These are phyloP conservation scores for Diaporthe sp. DNA, from an alignment of 2,329 filamentous ascomycete genomes.

Conservation along the genomic window DNA sequence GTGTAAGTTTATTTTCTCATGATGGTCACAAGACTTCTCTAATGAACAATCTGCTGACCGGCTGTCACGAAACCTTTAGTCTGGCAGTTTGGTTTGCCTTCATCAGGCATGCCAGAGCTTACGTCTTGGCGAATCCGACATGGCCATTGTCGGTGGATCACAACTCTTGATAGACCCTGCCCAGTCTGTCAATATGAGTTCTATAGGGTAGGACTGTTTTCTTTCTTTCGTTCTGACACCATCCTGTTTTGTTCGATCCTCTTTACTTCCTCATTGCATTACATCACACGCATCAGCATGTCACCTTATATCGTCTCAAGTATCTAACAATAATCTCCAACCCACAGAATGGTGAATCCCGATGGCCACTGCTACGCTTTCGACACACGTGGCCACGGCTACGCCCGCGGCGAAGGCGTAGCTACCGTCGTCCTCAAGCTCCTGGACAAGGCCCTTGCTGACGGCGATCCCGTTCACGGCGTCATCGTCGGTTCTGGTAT, in stretches of 20 bases:
- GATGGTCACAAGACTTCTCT: not conserved
- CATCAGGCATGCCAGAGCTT: slow-evolving; percentile 52
- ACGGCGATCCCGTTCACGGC: slow-evolving; percentile 48
- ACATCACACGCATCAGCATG: not conserved
- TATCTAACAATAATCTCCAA: not conserved
- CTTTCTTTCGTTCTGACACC: too few species aligned
- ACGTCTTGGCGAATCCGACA: slow-evolving; percentile 47
- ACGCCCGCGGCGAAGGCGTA: slow-evolving; percentile 55
- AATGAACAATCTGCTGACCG: not conserved
- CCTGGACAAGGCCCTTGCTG: slow-evolving; percentile 53
- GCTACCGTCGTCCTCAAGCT: slow-evolving; percentile 55
- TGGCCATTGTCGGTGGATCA: slow-evolving; percentile 47
- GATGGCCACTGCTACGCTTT: slow-evolving; percentile 47
- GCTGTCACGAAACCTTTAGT: slow-evolving; percentile 36
- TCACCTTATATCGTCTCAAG: not conserved
- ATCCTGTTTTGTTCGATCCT: not conserved
- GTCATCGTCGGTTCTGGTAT: slow-evolving; percentile 53
- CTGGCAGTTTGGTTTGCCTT: slow-evolving; percentile 49
- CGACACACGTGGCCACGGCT: slow-evolving; percentile 53
- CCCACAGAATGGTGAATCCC: slow-evolving; percentile 41
- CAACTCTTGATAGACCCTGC: slow-evolving; percentile 48
- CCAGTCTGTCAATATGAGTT: slow-evolving; percentile 42
- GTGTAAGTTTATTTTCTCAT: slow-evolving; percentile 40
- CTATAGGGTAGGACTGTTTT: slow-evolving; percentile 20
- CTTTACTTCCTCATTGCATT: not conserved